Base-by-base conservation (phyloP, 768 basidiomycete species). In the Lactarius deliciosus region DNA sequence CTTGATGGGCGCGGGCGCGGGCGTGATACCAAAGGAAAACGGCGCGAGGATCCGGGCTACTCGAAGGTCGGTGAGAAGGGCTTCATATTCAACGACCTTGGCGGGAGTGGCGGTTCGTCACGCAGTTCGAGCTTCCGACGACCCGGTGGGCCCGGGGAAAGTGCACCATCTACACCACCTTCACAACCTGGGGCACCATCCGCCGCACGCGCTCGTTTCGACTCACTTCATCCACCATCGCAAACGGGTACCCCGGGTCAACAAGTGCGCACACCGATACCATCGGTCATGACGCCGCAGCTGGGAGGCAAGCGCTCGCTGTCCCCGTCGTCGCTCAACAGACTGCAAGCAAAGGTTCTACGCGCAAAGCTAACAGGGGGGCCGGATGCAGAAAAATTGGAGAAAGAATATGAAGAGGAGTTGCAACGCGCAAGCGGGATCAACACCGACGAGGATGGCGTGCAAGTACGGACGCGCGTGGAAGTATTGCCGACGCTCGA, bases 401-500 rank as follows among this genome's bases (percentile, higher is more conserved):
- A 99, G 77, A 80, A 81, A 62, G 88, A 96, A 77, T 99, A 98
- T 70, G 93, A 98, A 62, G 79, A 75, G 20, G 91, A 92, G 73
- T 74, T 81, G 60, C 81, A 75, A 57, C 64, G 58, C 20, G 0
- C 80, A 82, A 65, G 85, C 73, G 69, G 68, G 83, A 57, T 60
- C 47, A 45, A 20, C 41, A 34, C 38, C 2, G 76, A 75, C 15
- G 76, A 72, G 9, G 79, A 76, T 22, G 75, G 74, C n/a, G 78
- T 77, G 9, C 77, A 76, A 22, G 78, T 84, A 13, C 79, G 83
- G 65, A 86, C 82, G 11, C 86, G 84, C 65, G 87, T 96, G 0
- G 88, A 96, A 76, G 86, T 97, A 1, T 75, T 99, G 53, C 96
- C 96, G 0, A 96, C 94, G 2, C 75, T 98, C 68, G 94, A 98